Evolutionary conservation across 1,284 basidiomycete genomes (phyloP), one percentile per base, ranked within the genome.

Genomic region (Hymenochaete sp.): DNA sequence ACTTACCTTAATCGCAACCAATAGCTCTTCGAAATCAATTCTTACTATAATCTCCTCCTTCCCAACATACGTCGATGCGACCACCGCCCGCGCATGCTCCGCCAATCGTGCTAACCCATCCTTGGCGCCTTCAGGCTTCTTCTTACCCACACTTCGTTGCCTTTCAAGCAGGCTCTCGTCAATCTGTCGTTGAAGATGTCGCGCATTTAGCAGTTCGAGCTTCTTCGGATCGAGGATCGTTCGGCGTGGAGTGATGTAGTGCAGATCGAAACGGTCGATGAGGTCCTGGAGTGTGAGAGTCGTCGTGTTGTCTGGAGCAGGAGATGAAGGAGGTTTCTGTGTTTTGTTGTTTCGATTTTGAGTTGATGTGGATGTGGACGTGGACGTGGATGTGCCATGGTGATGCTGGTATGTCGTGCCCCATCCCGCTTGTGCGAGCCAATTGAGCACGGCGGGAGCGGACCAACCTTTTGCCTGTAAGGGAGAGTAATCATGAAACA

Each of bases 401-500:
- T 35, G 14, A 35, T 35, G 5, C 5, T n/a, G 21, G 21, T 19
- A 19, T 19, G 71, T 67, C 8, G 73, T 73, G 33, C 90, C 92
- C 87, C 93, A 98, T 0, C 96, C 95, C 38, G 93, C 84, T 18
- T 98, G 67, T 0, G 87, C 92, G 2, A 98, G 73, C 80, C 93
- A 98, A 59, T 98, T 98, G 28, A 93, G 64, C 3, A 98, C 61
- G 0, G 93, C 91, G 47, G 79, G 77, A 0, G 93, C 86, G 60
- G 98, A 95, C 77, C 91, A 95, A 0, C 93, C 93, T 38, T 63
- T 61, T n/a, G 61, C 53, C 65, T 70, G 47, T 11, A 22, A n/a
- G n/a, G n/a, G n/a, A n/a, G n/a, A n/a, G n/a, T 25, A 31, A 45
- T 4, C 26, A 13, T n/a, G 16, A 27, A 48, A 9, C 22, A 10